A percentile compares a stretch with the other conserved stretches of the same genome.
These are phyloP conservation scores for Hibiscus syriacus DNA, from an alignment of 345 rosid genomes.

Conservation along the genomic window DNA sequence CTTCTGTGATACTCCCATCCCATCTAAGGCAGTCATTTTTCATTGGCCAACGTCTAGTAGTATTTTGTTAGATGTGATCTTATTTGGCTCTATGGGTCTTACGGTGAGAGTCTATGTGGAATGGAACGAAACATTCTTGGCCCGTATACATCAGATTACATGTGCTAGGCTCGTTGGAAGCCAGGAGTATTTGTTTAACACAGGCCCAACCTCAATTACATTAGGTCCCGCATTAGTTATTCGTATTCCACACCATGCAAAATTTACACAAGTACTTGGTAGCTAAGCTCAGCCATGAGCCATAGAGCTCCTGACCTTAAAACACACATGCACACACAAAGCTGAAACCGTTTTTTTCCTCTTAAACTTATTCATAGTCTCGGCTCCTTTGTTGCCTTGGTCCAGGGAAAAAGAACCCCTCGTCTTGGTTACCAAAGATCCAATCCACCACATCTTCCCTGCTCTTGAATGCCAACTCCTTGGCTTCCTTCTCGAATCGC, in stretches of 20 bases:
- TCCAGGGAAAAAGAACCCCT: slow-evolving; percentile 39
- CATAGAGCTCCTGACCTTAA: too few species aligned
- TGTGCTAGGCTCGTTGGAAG: not conserved
- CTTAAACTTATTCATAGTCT: not conserved
- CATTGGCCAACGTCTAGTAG: not conserved
- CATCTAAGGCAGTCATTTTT: not conserved
- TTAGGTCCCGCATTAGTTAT: not conserved
- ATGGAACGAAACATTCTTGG: too few species aligned
- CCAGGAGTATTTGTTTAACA: not conserved
- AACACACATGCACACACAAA: not conserved
- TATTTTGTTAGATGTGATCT: too few species aligned
- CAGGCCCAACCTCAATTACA: too few species aligned
- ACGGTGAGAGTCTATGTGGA: too few species aligned
- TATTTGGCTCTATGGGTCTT: too few species aligned
- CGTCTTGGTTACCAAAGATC: slow-evolving; percentile 31
- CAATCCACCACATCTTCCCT: slow-evolving; percentile 25
- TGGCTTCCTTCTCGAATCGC: slow-evolving; percentile 32
- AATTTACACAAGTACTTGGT: not conserved
- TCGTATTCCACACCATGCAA: not conserved
- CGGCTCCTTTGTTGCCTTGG: slow-evolving; percentile 16
- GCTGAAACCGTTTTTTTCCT: not conserved
- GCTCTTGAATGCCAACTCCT: slow-evolving; percentile 33
- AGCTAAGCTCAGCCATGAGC: not conserved
- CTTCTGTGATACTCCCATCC: not conserved
- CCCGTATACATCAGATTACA: too few species aligned